These are phyloP conservation scores for Penicillium glabrum DNA, from an alignment of 2,329 filamentous ascomycete species.

Conservation along the genomic window DNA sequence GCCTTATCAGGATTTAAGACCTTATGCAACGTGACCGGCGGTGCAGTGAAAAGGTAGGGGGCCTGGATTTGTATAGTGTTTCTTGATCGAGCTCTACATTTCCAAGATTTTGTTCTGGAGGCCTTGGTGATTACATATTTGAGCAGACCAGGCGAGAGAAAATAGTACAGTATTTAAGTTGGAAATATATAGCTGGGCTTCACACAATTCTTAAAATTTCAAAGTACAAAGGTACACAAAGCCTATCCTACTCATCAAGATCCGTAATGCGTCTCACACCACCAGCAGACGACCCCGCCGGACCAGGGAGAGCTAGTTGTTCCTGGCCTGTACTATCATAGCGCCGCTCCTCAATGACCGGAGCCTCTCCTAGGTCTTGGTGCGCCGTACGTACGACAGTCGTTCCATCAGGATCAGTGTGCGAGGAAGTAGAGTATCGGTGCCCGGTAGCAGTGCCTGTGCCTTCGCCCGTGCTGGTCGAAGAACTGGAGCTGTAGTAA, in stretches of 20 bases:
- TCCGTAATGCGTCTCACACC: slow-evolving; percentile 31
- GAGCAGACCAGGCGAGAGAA: no score
- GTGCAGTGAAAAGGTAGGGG: no score
- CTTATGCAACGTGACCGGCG: no score
- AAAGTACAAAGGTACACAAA: background rate
- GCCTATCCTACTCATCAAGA: slow-evolving; percentile 19
- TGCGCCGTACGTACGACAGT: slow-evolving; percentile 35
- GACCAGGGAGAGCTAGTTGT: slow-evolving; percentile 12
- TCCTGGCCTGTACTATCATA: slow-evolving; percentile 33
- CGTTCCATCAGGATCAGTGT: slow-evolving; percentile 33
- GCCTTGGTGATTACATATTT: no score
- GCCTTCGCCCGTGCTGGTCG: slow-evolving; percentile 27
- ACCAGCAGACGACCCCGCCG: slow-evolving; percentile 17
- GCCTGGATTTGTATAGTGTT: no score
- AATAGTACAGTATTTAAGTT: no score
- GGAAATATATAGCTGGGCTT: no score
- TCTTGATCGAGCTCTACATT: no score
- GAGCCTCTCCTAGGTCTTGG: slow-evolving; percentile 36
- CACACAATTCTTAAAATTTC: background rate
- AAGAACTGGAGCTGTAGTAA: slow-evolving; percentile 29
- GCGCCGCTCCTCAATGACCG: slow-evolving; percentile 33
- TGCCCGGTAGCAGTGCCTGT: slow-evolving; percentile 28
- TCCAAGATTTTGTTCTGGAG: no score
- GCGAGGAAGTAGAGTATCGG: slow-evolving; percentile 32
- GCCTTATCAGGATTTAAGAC: no score